These are phyloP conservation scores for Trichoderma polysporum DNA, from an alignment of 2,329 filamentous ascomycete species.

Conservation along the genomic window DNA sequence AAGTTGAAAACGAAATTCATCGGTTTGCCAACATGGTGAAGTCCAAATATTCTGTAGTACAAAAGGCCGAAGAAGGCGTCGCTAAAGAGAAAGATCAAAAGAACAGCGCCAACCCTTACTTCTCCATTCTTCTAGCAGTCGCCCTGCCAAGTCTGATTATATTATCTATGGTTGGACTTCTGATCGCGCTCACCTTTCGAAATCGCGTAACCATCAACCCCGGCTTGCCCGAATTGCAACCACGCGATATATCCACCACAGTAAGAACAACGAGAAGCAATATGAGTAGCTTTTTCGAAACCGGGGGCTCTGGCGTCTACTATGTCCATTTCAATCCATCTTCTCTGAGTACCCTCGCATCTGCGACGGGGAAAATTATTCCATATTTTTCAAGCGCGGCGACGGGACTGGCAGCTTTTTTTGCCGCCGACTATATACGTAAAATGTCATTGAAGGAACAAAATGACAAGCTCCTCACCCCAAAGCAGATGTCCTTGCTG, in stretches of 20 bases:
- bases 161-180: too few species aligned
- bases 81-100: background rate
- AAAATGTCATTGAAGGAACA: background rate
- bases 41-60: background rate
- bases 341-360: background rate
- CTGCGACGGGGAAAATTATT: background rate
- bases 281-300: background rate
- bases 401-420: background rate
- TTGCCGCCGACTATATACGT: background rate
- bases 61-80: too few species aligned
- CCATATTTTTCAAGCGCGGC: background rate
- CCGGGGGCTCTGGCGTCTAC: background rate
- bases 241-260: too few species aligned
- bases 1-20: background rate
- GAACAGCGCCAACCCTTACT: background rate
- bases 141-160: too few species aligned
- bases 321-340: background rate
- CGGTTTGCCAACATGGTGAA: background rate
- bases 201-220: background rate
- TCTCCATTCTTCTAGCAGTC: background rate
- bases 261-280: too few species aligned
- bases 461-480: background rate
- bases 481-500: background rate
- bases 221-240: background rate
- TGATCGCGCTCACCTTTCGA: background rate